phyloP scores from a whole-genome alignment of 768 basidiomycete species.

The Myochromella boudieri region DNA sequence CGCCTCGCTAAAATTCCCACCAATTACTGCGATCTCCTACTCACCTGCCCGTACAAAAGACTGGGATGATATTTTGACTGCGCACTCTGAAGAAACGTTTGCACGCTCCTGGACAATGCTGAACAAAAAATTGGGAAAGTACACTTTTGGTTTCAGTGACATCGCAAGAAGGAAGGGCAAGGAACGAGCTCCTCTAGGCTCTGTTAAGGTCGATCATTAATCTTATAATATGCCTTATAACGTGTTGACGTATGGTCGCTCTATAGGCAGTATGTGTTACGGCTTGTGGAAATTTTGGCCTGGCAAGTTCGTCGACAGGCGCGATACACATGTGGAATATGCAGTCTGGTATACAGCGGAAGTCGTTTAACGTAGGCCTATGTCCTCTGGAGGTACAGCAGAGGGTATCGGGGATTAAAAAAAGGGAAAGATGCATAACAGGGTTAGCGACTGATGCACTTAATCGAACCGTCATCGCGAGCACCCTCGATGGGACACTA shows the following conservation, averaged over 20 bases:
- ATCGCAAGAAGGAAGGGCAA: conserved; percentile 48
- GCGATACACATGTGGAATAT: conserved; percentile 93
- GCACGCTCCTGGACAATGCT: conserved; percentile 88
- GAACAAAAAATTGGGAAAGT: conserved; percentile 78
- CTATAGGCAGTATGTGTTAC: conserved; percentile 81
- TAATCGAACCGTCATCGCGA: conserved; percentile 78
- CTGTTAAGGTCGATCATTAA: conserved; percentile 60
- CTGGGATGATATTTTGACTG: conserved; percentile 97
- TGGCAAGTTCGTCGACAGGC: conserved; percentile 81
- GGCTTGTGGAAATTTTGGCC: conserved; percentile 93
- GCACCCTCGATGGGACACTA: conserved; percentile 85
- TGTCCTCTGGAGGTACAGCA: conserved; percentile 55
- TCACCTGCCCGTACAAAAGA: conserved; percentile 85
- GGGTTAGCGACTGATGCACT: conserved; percentile 86
- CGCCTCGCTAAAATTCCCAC: conserved; percentile 80
- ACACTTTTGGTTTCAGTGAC: conserved; percentile 63
- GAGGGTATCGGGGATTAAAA: conserved; percentile 42
- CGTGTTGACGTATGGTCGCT: not conserved
- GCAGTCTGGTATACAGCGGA: conserved; percentile 89
- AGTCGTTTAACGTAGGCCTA: conserved; percentile 68
- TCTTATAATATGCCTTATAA: not conserved
- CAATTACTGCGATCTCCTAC: conserved; percentile 75
- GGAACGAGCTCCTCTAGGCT: conserved; percentile 46
- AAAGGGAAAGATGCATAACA: conserved; percentile 60
- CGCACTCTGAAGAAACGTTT: conserved; percentile 78